phyloP scores from a whole-genome alignment of 2,329 filamentous ascomycete genomes.

The Calcarisporium arbuscula region DNA sequence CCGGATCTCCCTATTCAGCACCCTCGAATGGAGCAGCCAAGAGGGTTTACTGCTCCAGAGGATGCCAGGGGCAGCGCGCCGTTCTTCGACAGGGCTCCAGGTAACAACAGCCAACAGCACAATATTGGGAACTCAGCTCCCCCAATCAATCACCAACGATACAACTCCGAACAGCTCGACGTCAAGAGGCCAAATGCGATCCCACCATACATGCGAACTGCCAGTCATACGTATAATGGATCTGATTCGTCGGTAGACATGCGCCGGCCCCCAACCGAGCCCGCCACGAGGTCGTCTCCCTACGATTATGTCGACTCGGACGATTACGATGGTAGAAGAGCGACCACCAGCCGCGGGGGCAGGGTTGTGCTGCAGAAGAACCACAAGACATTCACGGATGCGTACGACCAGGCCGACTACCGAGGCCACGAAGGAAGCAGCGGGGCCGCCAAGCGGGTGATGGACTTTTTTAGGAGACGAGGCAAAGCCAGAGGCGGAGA shows the following conservation, averaged over 20 bases:
- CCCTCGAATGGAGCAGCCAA: slow-evolving; percentile 19
- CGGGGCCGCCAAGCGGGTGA: slow-evolving; percentile 83
- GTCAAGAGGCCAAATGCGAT: slow-evolving; percentile 33
- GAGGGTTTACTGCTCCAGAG: slow-evolving; percentile 28
- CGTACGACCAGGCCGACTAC: slow-evolving; percentile 69
- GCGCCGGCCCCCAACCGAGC: slow-evolving; percentile 33
- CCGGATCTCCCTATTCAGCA: slow-evolving; percentile 48
- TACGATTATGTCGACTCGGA: slow-evolving; percentile 36
- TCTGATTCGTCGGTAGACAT: slow-evolving; percentile 50
- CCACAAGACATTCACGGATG: slow-evolving; percentile 82
- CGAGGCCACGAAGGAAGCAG: slow-evolving; percentile 73
- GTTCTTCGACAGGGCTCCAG: slow-evolving; percentile 33
- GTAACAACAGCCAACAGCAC: slow-evolving; percentile 29
- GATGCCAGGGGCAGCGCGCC: slow-evolving; percentile 29
- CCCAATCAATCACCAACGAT: slow-evolving; percentile 32
- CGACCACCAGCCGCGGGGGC: slow-evolving; percentile 30
- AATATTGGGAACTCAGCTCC: slow-evolving; percentile 27
- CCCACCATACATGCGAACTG: slow-evolving; percentile 39
- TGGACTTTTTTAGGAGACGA: slow-evolving; percentile 94
- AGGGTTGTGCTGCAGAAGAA: slow-evolving; percentile 70
- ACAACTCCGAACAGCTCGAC: slow-evolving; percentile 33
- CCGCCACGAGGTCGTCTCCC: slow-evolving; percentile 37
- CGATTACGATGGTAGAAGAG: slow-evolving; percentile 32
- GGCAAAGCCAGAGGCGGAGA: slow-evolving; percentile 66
- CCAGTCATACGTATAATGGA: slow-evolving; percentile 40